phyloP scores from a whole-genome alignment of 805 yeast genomes.

The Candida schatavii region DNA sequence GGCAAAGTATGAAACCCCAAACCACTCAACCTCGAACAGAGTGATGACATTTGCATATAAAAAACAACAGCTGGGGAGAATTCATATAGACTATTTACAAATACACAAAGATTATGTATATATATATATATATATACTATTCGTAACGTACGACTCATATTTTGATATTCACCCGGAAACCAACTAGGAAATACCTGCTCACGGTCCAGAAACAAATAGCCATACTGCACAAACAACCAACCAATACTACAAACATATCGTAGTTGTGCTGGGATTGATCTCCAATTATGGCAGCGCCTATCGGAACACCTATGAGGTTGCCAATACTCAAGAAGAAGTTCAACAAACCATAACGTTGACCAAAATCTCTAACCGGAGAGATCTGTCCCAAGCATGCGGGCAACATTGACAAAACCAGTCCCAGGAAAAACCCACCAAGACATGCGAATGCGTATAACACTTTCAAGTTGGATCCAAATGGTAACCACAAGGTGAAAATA shows the following conservation, averaged over 20 bases:
- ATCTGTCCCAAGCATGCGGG: constrained; percentile 59
- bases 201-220: constrained; percentile 28
- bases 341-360: constrained; percentile 34
- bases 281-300: constrained; percentile 30
- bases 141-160: no score
- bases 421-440: constrained; percentile 33
- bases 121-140: no score
- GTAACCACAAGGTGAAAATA: constrained; percentile 31
- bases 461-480: constrained; percentile 24
- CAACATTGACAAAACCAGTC: constrained; percentile 32
- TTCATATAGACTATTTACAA: no score
- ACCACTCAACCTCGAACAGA: no score
- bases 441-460: constrained; percentile 32
- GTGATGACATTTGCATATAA: no score
- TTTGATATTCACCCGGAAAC: constrained; percentile 18
- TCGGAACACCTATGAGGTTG: constrained; percentile 32
- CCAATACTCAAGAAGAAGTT: constrained; percentile 29
- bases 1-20: constrained; percentile 3
- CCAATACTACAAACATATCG: constrained; percentile 29
- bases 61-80: no score
- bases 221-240: constrained; percentile 23
- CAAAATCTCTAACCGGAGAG: constrained; percentile 39
- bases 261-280: constrained; percentile 24
- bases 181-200: constrained; percentile 21
- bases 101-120: no score